These are phyloP conservation scores for Pachysandra terminalis DNA, from an alignment of 164 flowering plant genomes.

Conservation along the genomic window DNA sequence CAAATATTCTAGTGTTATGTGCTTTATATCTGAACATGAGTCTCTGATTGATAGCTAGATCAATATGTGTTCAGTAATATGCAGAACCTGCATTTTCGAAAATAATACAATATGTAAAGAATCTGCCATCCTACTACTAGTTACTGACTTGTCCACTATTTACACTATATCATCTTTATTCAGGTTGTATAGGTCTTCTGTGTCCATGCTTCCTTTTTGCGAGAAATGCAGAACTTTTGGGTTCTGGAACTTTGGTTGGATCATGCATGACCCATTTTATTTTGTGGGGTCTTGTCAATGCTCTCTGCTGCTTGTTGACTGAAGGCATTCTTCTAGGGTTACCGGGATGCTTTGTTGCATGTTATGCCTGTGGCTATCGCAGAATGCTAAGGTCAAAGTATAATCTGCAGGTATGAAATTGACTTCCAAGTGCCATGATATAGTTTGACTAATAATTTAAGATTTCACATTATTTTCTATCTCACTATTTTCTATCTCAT, in stretches of 20 bases:
- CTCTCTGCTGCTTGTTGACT: constrained; percentile 63
- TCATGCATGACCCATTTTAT: constrained; percentile 72
- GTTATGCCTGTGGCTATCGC: constrained; percentile 87
- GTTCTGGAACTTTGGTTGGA: constrained; percentile 70
- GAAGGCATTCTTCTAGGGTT: constrained; percentile 61
- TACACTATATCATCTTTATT: constrained; percentile 3
- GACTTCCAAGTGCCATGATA: neutral
- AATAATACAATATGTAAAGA: neutral
- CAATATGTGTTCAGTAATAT: neutral
- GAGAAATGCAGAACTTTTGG: constrained; percentile 82
- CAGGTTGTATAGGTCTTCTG: constrained; percentile 70
- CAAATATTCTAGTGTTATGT: neutral
- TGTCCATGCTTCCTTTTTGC: constrained; percentile 82
- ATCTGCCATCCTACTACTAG: neutral
- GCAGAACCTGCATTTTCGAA: neutral
- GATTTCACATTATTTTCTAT: too few species aligned
- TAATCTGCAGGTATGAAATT: constrained; percentile 58
- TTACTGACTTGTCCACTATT: neutral
- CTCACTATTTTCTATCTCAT: too few species aligned
- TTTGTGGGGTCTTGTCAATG: constrained; percentile 60
- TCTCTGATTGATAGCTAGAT: neutral
- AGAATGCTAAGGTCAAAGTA: constrained; percentile 58
- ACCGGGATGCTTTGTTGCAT: constrained; percentile 76
- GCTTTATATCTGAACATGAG: neutral
- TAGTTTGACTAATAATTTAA: neutral